Base-by-base conservation (phyloP, 768 basidiomycete genomes). In the Boletus reticulatus region DNA sequence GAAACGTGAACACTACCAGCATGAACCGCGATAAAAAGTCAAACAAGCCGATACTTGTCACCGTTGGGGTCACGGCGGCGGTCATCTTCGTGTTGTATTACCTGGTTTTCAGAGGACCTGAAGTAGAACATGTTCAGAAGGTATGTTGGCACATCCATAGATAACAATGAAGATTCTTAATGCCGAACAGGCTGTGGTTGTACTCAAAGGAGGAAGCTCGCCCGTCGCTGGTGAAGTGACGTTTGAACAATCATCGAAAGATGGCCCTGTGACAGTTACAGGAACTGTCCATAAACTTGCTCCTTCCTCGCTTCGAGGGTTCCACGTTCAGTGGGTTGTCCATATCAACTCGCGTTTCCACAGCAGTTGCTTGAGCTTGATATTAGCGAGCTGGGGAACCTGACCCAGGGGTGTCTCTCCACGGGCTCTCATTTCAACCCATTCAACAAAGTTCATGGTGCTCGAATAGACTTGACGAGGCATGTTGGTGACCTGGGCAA, bases 401-500 rank as follows among this genome's bases (percentile, higher is more conserved):
- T 85, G 58, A 80, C 78, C 24, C 67, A 73, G n/a, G 89, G 85
- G 2, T 90, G 89, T 66, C 37, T 73, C 9, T 87, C 88, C 19
- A 80, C 90, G 34, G 88, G 89, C 3, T 61, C 84, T 34, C 91
- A 93, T 71, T 93, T 84, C 78, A 92, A 93, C 74, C 89, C 89
- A 0, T 79, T 77, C 70, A 75, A 72, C 19, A 77, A 79, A 55
- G 80, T 73, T 11, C 92, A 93, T 60, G 89, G 89, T 53, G 86
- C 79, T 4, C 87, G 80, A 11, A 67, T 70, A 10, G 81, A 83
- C 62, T 55, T 61, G 5, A 69, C 67, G 50, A 76, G 89, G 55
- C 91, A 92, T 68, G 83, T 88, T 29, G 91, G 91, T 1, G 87
- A 89, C 61, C 67, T 89, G 58, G 91, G 91, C 6, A 92, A 93